phyloP scores from a whole-genome alignment of 2,329 filamentous ascomycete genomes.

The Cadophora sp. region DNA sequence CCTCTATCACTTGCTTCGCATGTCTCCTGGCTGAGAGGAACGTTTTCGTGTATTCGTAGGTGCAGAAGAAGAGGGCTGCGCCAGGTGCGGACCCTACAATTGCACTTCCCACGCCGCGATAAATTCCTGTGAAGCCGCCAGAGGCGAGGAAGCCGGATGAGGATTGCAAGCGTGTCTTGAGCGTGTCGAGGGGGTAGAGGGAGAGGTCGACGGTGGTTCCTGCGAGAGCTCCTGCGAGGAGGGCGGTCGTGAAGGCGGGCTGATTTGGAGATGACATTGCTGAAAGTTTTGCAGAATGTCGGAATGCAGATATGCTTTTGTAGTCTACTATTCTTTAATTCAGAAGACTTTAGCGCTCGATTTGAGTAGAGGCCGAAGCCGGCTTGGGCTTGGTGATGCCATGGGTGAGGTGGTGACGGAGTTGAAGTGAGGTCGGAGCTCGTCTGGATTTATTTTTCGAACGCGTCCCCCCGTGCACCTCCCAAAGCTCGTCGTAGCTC shows the following conservation, averaged over 20 bases:
- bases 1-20: constrained; percentile 35
- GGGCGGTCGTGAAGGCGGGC: constrained; percentile 61
- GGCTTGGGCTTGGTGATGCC: constrained; percentile 24
- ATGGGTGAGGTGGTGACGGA: constrained; percentile 29
- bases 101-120: constrained; percentile 88
- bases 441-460: constrained; percentile 25
- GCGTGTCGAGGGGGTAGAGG: constrained; percentile 96
- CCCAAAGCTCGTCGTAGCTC: neutral
- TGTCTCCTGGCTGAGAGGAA: constrained; percentile 48
- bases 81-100: constrained; percentile 91
- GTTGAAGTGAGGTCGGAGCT: constrained; percentile 19
- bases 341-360: neutral
- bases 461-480: constrained; percentile 10
- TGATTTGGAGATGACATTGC: constrained; percentile 21
- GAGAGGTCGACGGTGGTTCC: constrained; percentile 96
- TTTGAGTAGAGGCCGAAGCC: constrained; percentile 35
- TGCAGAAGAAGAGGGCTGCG: constrained; percentile 96
- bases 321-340: neutral
- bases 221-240: constrained; percentile 85
- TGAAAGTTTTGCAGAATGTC: neutral
- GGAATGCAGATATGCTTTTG: neutral
- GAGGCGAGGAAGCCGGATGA: constrained; percentile 76
- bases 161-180: constrained; percentile 97
- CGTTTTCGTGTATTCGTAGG: constrained; percentile 80
- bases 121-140: constrained; percentile 90